Conservation (phyloP, 225 moss, liverwort and hornwort species). For the Bryoerythrophyllum caledonicum region DNA sequence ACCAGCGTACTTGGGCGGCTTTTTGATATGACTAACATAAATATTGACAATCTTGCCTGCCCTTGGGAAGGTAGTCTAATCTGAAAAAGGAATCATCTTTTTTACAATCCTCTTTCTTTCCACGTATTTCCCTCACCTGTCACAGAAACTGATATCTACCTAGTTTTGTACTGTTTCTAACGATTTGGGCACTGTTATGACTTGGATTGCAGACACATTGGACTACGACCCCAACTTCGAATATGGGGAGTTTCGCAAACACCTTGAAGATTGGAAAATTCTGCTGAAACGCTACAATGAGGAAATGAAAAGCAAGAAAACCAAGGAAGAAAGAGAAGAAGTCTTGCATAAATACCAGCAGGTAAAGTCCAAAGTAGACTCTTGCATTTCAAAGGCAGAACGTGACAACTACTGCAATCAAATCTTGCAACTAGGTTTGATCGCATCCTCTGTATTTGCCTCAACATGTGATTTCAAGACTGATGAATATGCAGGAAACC, state of each 20-base stretch:
- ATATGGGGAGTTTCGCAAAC: conserved; percentile 26
- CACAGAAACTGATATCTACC: background rate
- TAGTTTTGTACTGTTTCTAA: background rate
- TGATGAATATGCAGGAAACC: background rate
- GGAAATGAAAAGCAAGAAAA: conserved; percentile 20
- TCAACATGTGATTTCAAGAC: background rate
- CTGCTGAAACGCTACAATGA: conserved; percentile 21
- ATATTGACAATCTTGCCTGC: conserved; percentile 11
- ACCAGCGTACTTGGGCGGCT: conserved; percentile 20
- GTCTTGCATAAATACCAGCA: conserved; percentile 19
- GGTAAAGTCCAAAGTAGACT: conserved; percentile 19
- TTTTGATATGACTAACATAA: conserved; percentile 20
- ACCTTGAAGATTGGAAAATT: conserved; percentile 26
- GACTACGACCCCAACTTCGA: conserved; percentile 33
- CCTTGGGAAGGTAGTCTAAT: conserved; percentile 19
- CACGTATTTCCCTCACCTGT: background rate
- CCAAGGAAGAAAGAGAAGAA: conserved; percentile 12
- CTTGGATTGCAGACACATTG: conserved; percentile 17
- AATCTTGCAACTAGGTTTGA: background rate
- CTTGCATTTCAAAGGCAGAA: background rate
- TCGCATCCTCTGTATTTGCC: background rate
- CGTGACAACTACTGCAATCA: background rate
- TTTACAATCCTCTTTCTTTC: background rate
- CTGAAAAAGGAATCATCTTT: background rate
- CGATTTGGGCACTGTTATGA: background rate